Evolutionary conservation across 2,329 filamentous ascomycete species (phyloP), one percentile per base, ranked within the genome.

Genomic region (Alternaria postmessia): DNA sequence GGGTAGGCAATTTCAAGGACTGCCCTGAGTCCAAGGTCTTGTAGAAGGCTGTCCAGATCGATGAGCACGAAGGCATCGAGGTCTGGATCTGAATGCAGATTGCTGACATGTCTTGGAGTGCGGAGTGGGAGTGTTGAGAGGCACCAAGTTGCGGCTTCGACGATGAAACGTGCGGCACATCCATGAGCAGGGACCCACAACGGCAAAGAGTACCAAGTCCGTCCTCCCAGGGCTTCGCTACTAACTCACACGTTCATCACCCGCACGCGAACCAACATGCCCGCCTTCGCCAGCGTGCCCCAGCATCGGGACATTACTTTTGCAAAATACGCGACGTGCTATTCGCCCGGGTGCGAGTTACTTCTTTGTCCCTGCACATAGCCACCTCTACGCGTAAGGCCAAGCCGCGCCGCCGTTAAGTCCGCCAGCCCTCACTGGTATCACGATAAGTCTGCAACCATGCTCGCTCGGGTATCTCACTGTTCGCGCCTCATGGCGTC

Each of bases 321-420:
- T 59, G 54, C 38, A 36, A 66, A 59, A 65, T 36, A n/a, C n/a
- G n/a, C 14, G 32, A 22, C 14, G 5, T 7, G 26, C 5, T 54
- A 53, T 68, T 68, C 65, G 58, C 63, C 28, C 60, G 28, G 34
- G 43, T 49, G 32, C 34, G 5, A 12, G 16, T 14, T 54, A 34
- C 47, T 48, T 59, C 52, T 63, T 62, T 68, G 59, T 63, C 20
- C 43, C 59, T 48, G 54, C 41, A 56, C 62, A 59, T 61, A 63
- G 66, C 68, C 67, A 59, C 63, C 43, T 57, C 58, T 12, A 47
- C 59, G 67, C 67, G 67, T 66, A 62, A 63, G 24, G 64, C 68
- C 64, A 63, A 69, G 64, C 30, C 39, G 42, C 57, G 51, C 53
- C 51, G 54, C 44, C 55, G 11, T 51, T 36, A 22, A 49, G 49